A percentile compares a stretch with the other conserved stretches of the same genome.
Evolutionary conservation across 176 grass and related monocot species (phyloP).

Genomic region (Avena insularis): DNA sequence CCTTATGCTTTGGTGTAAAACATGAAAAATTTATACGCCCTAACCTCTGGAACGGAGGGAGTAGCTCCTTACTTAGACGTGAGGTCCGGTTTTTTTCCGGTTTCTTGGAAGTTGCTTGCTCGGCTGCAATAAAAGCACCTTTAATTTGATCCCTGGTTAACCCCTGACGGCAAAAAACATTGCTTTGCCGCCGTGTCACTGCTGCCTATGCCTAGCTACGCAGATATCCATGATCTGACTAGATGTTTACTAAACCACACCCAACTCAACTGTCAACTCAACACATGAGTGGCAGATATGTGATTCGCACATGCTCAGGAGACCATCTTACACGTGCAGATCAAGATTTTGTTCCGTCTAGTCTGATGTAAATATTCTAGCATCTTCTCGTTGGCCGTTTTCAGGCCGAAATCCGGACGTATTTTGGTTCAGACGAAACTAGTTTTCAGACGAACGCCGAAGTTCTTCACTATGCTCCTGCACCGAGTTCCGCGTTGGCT

Average conservation of each 20-base stretch:
- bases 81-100: conserved; percentile 10
- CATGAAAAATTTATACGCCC: too few relatives aligned
- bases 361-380: too few relatives aligned
- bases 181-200: neutral
- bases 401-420: too few relatives aligned
- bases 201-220: neutral
- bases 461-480: too few relatives aligned
- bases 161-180: conserved; percentile 38
- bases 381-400: too few relatives aligned
- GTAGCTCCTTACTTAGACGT: neutral
- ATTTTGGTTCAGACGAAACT: too few relatives aligned
- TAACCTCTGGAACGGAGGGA: too few relatives aligned
- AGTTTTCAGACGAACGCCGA: too few relatives aligned
- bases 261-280: neutral
- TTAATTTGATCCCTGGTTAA: conserved; percentile 22
- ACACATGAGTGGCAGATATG: neutral
- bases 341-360: neutral
- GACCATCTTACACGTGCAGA: neutral
- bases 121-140: neutral
- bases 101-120: conserved; percentile 41
- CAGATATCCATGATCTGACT: neutral
- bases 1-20: too few relatives aligned
- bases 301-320: neutral
- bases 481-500: too few relatives aligned
- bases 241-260: neutral